Percentiles rank a stretch among this genome's conserved stretches.
Conservation (phyloP, 768 basidiomycete species). For the Rhodotorula diobovata region DNA sequence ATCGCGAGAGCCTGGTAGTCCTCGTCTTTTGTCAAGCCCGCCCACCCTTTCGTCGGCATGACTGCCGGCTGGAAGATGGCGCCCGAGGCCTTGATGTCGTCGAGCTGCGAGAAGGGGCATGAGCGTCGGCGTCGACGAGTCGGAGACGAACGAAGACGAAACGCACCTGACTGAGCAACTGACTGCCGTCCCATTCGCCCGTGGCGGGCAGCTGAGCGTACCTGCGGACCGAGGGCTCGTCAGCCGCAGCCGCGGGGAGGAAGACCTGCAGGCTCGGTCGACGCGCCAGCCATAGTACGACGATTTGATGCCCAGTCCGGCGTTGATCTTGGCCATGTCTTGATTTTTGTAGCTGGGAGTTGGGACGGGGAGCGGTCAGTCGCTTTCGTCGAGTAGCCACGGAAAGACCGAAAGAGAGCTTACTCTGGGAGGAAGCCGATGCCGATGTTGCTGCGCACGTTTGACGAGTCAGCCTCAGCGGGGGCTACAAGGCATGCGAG, state of each 20-base stretch:
- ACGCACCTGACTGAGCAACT: background rate
- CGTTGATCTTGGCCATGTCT: slow-evolving; percentile 18
- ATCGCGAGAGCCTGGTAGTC: slow-evolving; percentile 41
- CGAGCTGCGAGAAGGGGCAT: background rate
- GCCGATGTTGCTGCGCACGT: slow-evolving; percentile 20
- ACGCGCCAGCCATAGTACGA: slow-evolving; percentile 19
- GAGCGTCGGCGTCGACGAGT: too few species aligned
- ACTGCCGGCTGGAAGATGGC: slow-evolving; percentile 35
- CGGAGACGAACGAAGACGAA: too few species aligned
- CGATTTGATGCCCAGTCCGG: slow-evolving; percentile 12
- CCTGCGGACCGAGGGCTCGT: background rate
- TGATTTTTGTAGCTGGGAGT: slow-evolving; percentile 4
- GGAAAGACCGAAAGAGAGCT: background rate
- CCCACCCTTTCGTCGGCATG: slow-evolving; percentile 39
- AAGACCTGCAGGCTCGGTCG: accelerated
- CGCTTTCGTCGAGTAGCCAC: background rate
- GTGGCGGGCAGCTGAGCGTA: slow-evolving; percentile 25
- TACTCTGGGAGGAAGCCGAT: slow-evolving; percentile 30
- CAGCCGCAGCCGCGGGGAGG: background rate
- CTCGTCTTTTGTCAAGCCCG: slow-evolving; percentile 36
- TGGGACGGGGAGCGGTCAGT: background rate
- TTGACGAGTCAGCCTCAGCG: background rate
- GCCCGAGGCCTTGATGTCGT: slow-evolving; percentile 29
- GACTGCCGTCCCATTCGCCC: slow-evolving; percentile 24
- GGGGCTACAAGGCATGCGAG: background rate